Base-by-base conservation (phyloP, 306 rosid genomes). In the Delonix regia region DNA sequence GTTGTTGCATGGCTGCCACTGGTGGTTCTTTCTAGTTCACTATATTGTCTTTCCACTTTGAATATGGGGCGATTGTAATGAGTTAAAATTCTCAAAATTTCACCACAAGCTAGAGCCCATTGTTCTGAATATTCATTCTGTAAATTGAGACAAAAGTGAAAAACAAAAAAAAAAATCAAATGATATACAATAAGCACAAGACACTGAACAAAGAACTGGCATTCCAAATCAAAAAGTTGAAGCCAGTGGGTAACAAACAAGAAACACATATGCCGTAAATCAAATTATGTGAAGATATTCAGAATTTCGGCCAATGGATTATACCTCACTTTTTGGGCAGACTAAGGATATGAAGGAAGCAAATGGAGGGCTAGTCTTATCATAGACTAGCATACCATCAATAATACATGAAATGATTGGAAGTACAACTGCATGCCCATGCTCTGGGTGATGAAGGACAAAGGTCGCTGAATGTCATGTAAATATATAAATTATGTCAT, bases 371-470 rank as follows among this genome's bases (percentile, higher is more conserved):
- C 83, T 81, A 38, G 83, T 84, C 86, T 91, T 88, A 67, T 91
- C 91, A 80, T 95, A 95, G 76, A 82, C 89, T 75, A 95, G 81
- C 10, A 90, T 81, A 45, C 97, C 99, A 81, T 95, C 97, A 81
- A 95, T 89, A 75, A 95, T 89, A 69, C 94, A 89, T 14, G 99
- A 95, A 90, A 95, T 95, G 60, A 95, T 89, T 74, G 99, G 99
- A 86, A 90, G 98, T 45, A 95, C 89, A 79, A 95, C 94, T 48
- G 97, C 95, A 81, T 95, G 98, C 64, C 99, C 99, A 42, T 95
- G 97, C 90, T 95, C 99, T 12, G 99, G 99, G 87, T 95, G 99
- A 82, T 95, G 92, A 85, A 92, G 95, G 36, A 95, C 95, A 91
- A 95, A 92, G 36, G 90, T 89, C 9, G 99, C 99, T 95, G 97